phyloP scores from a whole-genome alignment of 2,329 filamentous ascomycete species.

The Ceratocystis ficicola region DNA sequence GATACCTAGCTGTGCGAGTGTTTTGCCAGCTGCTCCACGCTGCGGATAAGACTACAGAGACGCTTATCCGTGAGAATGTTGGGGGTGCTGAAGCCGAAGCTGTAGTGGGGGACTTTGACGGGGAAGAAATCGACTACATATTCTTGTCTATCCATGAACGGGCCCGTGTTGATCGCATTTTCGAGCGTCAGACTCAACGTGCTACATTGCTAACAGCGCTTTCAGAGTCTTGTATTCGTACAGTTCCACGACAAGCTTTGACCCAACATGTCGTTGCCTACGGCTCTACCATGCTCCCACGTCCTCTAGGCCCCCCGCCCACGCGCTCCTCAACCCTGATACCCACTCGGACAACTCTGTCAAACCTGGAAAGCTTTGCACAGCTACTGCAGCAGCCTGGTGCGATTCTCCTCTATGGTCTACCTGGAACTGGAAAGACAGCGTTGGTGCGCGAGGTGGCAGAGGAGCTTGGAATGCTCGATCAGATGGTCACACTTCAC shows the following conservation, averaged over 20 bases:
- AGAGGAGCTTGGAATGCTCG: constrained; percentile 62
- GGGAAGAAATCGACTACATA: constrained; percentile 60
- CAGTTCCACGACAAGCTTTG: constrained; percentile 34
- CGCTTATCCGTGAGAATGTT: constrained; percentile 55
- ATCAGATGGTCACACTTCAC: constrained; percentile 82
- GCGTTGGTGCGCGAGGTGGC: constrained; percentile 73
- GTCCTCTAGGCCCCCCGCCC: constrained; percentile 37
- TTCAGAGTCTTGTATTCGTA: constrained; percentile 15
- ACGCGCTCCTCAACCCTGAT: constrained; percentile 29
- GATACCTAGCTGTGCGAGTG: constrained; percentile 70
- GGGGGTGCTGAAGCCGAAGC: constrained; percentile 46
- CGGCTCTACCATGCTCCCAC: constrained; percentile 54
- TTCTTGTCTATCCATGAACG: constrained; percentile 54
- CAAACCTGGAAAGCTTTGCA: constrained; percentile 61
- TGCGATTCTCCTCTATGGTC: constrained; percentile 69
- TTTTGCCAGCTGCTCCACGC: constrained; percentile 69
- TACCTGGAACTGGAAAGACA: constrained; percentile 84
- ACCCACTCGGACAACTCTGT: constrained; percentile 57
- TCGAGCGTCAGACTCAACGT: constrained; percentile 14
- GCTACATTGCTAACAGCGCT: constrained; percentile 9
- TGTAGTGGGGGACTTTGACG: constrained; percentile 63
- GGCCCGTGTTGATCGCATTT: constrained; percentile 34
- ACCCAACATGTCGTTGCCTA: constrained; percentile 53
- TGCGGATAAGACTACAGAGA: constrained; percentile 65
- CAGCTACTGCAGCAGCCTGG: constrained; percentile 51